These are phyloP conservation scores for Fusarium ambrosium DNA, from an alignment of 2,329 filamentous ascomycete genomes.

Conservation along the genomic window DNA sequence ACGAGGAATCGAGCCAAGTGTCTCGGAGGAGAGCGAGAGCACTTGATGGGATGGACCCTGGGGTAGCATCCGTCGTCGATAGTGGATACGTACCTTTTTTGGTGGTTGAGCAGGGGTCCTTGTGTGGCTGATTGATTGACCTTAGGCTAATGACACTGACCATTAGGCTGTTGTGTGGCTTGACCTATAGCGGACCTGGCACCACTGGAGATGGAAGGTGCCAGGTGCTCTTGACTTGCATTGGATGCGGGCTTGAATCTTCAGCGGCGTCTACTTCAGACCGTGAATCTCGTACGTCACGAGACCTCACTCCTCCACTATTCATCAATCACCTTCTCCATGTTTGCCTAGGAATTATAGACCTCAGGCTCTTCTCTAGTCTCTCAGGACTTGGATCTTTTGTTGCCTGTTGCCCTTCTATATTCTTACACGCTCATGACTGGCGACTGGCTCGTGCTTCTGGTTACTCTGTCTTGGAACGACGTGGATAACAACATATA, in stretches of 20 bases:
- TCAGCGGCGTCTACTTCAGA: constrained; percentile 23
- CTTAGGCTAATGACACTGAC: constrained; percentile 33
- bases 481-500: constrained; percentile 22
- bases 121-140: constrained; percentile 31
- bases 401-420: constrained; percentile 11
- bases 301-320: constrained; percentile 15
- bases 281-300: constrained; percentile 26
- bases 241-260: constrained; percentile 9
- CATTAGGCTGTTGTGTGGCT: constrained; percentile 18
- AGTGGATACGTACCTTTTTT: constrained; percentile 18
- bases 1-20: constrained; percentile 20
- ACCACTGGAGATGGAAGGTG: constrained; percentile 7
- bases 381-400: not conserved
- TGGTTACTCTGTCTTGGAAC: constrained; percentile 16
- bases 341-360: not conserved
- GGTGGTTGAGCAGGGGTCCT: constrained; percentile 25
- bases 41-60: constrained; percentile 25
- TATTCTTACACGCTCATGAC: constrained; percentile 12
- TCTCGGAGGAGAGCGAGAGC: constrained; percentile 10
- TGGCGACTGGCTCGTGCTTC: constrained; percentile 31
- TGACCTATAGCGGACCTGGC: constrained; percentile 8
- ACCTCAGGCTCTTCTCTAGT: not conserved
- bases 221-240: not conserved
- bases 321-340: not conserved
- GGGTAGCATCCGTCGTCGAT: constrained; percentile 13